These are phyloP conservation scores for Beta vulgaris DNA, from an alignment of 148 eudicot species.

Conservation along the genomic window DNA sequence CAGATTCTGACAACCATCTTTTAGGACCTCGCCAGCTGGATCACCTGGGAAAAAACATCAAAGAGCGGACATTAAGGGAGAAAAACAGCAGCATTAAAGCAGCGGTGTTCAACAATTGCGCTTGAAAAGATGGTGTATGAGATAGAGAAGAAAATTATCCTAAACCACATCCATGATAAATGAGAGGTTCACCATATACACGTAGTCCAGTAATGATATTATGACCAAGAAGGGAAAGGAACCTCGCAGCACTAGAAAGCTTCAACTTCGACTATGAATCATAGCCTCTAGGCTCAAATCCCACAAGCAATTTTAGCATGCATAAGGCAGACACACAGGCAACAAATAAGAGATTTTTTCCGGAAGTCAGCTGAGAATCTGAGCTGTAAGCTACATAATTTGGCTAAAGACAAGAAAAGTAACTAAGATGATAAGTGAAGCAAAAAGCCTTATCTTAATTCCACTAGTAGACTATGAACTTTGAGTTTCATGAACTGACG, in stretches of 20 bases:
- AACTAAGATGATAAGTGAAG: neutral
- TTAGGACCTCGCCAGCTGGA: conserved; percentile 62
- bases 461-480: neutral
- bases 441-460: neutral
- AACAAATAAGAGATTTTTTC: neutral
- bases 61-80: neutral
- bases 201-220: neutral
- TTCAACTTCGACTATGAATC: neutral
- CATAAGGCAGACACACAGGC: neutral
- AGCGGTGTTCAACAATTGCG: neutral
- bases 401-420: too few species aligned
- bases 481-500: neutral
- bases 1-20: conserved; percentile 60
- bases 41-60: conserved; percentile 47
- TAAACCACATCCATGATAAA: neutral
- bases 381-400: neutral
- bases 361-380: neutral
- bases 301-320: neutral
- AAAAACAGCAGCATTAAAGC: neutral
- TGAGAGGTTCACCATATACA: neutral
- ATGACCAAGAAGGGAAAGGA: neutral
- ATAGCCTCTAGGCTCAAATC: neutral
- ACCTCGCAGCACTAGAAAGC: neutral
- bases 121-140: neutral
- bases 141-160: neutral